These are phyloP conservation scores for Eremochloa ophiuroides DNA, from an alignment of 176 grass and related monocot genomes.

Conservation along the genomic window DNA sequence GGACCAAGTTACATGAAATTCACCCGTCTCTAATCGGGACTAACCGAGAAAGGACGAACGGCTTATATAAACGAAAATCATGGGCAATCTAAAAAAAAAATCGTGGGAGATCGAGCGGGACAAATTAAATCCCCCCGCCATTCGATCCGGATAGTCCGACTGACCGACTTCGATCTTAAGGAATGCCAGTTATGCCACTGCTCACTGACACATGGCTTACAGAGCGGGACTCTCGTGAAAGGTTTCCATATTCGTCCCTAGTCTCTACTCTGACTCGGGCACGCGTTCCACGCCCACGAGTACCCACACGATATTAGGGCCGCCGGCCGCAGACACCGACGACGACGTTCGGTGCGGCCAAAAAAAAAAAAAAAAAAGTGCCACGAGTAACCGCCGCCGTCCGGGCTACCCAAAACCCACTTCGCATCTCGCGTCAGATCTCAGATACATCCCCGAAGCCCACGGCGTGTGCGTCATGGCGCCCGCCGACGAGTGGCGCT, in stretches of 20 bases:
- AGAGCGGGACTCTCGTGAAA: neutral
- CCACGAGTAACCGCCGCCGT: neutral
- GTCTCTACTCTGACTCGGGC: neutral
- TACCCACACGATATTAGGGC: neutral
- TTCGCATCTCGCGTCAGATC: neutral
- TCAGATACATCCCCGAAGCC: neutral
- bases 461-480: neutral
- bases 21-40: too few relatives aligned
- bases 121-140: too few relatives aligned
- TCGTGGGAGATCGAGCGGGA: too few relatives aligned
- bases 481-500: neutral
- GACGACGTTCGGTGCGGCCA: conserved; percentile 1
- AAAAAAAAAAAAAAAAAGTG: neutral
- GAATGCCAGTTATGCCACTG: too few relatives aligned
- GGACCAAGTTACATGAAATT: too few relatives aligned
- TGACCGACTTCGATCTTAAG: too few relatives aligned
- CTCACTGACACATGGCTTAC: too few relatives aligned
- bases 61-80: too few relatives aligned
- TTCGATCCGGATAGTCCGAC: too few relatives aligned
- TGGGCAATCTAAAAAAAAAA: too few relatives aligned
- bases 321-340: neutral
- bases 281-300: neutral
- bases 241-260: neutral
- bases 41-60: too few relatives aligned
- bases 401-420: neutral